phyloP scores from a whole-genome alignment of 495 filamentous ascomycete genomes.

The Penicillium flavigenum region DNA sequence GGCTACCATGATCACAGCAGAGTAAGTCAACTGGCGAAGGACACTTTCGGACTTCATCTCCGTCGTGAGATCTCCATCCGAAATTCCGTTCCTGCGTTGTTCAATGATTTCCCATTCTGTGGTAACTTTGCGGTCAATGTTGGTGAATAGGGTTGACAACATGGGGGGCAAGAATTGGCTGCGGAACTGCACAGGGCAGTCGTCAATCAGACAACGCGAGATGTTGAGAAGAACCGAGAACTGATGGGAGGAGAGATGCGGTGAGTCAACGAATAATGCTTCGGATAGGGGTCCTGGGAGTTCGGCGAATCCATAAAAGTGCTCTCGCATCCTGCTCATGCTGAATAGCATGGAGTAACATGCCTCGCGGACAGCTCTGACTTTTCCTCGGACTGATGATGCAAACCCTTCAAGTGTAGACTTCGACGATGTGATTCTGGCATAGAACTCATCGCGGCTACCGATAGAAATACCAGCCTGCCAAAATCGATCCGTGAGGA shows the following conservation, averaged over 20 bases:
- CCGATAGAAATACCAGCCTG: conserved; percentile 95
- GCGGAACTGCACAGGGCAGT: conserved; percentile 77
- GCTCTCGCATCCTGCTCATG: conserved; percentile 81
- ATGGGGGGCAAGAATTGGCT: conserved; percentile 84
- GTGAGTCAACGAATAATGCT: conserved; percentile 79
- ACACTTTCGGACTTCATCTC: conserved; percentile 99
- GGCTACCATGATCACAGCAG: conserved; percentile 85
- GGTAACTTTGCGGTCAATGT: conserved; percentile 82
- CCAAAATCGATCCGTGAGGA: conserved; percentile 96
- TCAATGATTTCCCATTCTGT: conserved; percentile 75
- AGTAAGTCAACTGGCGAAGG: conserved; percentile 86
- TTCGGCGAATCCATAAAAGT: conserved; percentile 85
- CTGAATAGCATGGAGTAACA: conserved; percentile 92
- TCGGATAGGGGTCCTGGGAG: conserved; percentile 81
- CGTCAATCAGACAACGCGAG: conserved; percentile 81
- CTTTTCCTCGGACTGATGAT: conserved; percentile 83
- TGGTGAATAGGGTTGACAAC: conserved; percentile 74
- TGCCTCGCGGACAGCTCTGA: conserved; percentile 85
- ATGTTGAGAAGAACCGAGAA: conserved; percentile 86
- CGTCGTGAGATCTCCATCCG: conserved; percentile 72
- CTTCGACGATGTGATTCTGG: conserved; percentile 82
- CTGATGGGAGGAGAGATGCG: conserved; percentile 86
- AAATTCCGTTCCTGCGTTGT: conserved; percentile 61
- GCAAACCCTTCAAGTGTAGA: conserved; percentile 89
- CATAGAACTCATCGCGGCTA: conserved; percentile 94